Evolutionary conservation across 2,329 filamentous ascomycete species (phyloP), one percentile per base, ranked within the genome.

Genomic region (Dryadomyces quercivorus): DNA sequence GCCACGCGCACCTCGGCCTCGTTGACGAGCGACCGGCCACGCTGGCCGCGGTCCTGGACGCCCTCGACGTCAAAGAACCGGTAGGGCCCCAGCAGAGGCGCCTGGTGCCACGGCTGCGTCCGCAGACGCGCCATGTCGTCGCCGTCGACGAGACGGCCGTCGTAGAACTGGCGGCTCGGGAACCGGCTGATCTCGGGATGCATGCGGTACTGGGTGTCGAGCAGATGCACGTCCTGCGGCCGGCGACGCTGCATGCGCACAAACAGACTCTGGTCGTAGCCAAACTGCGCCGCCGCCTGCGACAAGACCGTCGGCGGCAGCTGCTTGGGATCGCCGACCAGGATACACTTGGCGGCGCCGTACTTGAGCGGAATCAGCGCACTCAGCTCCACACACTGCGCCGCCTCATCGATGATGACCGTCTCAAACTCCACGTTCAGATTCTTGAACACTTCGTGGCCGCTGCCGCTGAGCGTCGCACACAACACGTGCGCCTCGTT

Each of bases 131-230:
- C 82, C 91, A 97, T 97, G 60, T 86, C 80, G 57, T 78, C 79
- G 22, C 94, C 93, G 67, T 98, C 90, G 59, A 91, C 75, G 12
- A 98, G 80, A 59, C 83, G 81, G 31, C 88, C 83, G 65, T 97
- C 89, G 70, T 98, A 98, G 71, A 98, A 98, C 52, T 91, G 85
- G 61, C 78, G 74, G 67, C 90, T 95, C 1, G 94, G 93, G 67
- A 96, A 98, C 52, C 75, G 69, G 68, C 90, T 95, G 66, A 98
- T 98, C 61, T 93, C 88, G 0, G 94, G 93, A 70, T 98, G 93
- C 94, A 98, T 98, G 70, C 93, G 93, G 67, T 98, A 98, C 66
- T 98, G 93, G 55, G 86, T 93, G 65, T 97, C 92, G n/a, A 98
- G 81, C 26, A 98, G 76, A 72, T 98, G 92, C 16, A 98, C 84